These are phyloP conservation scores for Backusella tuberculispora DNA, from an alignment of 192 early-diverging fungal genomes.

Conservation along the genomic window DNA sequence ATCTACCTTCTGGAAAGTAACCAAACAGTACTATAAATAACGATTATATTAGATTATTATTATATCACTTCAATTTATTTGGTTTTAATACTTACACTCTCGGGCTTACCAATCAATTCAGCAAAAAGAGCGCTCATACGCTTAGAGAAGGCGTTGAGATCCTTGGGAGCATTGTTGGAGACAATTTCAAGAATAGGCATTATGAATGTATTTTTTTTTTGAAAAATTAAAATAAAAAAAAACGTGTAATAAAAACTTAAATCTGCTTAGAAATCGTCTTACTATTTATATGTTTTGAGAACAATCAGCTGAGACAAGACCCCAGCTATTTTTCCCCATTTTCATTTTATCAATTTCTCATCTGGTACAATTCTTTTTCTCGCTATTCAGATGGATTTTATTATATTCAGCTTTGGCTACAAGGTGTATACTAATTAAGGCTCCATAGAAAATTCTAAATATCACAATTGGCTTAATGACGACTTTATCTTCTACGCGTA, in stretches of 20 bases:
- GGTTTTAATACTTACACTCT: conserved; percentile 25
- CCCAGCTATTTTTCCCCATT: not conserved
- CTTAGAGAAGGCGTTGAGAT: conserved; percentile 37
- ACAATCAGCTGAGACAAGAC: not conserved
- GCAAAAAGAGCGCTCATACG: conserved; percentile 29
- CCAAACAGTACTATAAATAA: conserved; percentile 31
- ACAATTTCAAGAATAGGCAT: conserved; percentile 46
- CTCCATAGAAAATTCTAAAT: not conserved
- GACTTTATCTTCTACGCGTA: not conserved
- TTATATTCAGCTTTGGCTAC: not conserved
- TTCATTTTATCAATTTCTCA: not conserved
- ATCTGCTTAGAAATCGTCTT: conserved; percentile 9
- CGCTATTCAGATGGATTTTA: not conserved
- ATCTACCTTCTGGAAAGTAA: conserved; percentile 36
- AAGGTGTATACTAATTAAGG: not conserved
- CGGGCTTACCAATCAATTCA: conserved; percentile 42
- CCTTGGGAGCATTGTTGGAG: conserved; percentile 29
- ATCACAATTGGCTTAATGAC: not conserved
- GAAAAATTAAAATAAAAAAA: not conserved
- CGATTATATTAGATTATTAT: not conserved
- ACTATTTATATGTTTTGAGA: not conserved
- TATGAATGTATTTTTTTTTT: not conserved
- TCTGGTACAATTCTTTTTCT: not conserved
- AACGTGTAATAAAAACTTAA: conserved; percentile 4
- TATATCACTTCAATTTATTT: not conserved